These are phyloP conservation scores for Cercophora sp. DNA, from an alignment of 495 filamentous ascomycete species.

Conservation along the genomic window DNA sequence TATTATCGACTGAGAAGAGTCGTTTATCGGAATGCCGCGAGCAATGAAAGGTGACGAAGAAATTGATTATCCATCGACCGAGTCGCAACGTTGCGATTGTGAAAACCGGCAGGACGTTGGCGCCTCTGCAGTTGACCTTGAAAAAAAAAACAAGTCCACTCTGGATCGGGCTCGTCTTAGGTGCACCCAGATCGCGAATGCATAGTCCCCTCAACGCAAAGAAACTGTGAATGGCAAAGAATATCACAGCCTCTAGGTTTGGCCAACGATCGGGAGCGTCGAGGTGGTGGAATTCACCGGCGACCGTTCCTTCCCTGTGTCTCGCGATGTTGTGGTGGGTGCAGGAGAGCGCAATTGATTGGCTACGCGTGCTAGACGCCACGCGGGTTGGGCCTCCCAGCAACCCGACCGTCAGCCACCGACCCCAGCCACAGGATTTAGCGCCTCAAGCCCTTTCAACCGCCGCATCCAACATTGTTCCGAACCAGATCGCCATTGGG, in stretches of 20 bases:
- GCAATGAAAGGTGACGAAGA: background rate
- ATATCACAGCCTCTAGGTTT: slow-evolving; percentile 11
- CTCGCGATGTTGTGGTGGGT: slow-evolving; percentile 35
- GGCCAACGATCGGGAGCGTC: too few relatives aligned
- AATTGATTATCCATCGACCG: background rate
- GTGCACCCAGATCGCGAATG: background rate
- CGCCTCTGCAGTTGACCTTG: background rate
- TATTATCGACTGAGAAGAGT: slow-evolving; percentile 15
- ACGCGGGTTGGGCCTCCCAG: slow-evolving; percentile 17
- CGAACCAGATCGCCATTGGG: too few relatives aligned
- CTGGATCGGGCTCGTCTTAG: slow-evolving; percentile 4
- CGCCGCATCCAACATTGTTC: too few relatives aligned
- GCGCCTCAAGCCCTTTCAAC: background rate
- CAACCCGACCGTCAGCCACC: slow-evolving; percentile 18
- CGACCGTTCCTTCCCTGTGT: slow-evolving; percentile 13
- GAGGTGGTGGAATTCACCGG: slow-evolving; percentile 14
- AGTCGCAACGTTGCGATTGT: slow-evolving; percentile 11
- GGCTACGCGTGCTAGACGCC: slow-evolving; percentile 19
- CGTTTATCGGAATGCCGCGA: slow-evolving; percentile 17
- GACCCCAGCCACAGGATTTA: slow-evolving; percentile 18
- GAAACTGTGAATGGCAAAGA: slow-evolving; percentile 11
- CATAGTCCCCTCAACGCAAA: slow-evolving; percentile 16
- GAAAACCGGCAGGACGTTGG: background rate
- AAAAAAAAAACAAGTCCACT: slow-evolving; percentile 11
- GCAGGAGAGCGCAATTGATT: slow-evolving; percentile 19